Percentiles rank a stretch among this genome's conserved stretches.
These are phyloP conservation scores for Physaria fendleri DNA, from an alignment of 345 rosid genomes.

Conservation along the genomic window DNA sequence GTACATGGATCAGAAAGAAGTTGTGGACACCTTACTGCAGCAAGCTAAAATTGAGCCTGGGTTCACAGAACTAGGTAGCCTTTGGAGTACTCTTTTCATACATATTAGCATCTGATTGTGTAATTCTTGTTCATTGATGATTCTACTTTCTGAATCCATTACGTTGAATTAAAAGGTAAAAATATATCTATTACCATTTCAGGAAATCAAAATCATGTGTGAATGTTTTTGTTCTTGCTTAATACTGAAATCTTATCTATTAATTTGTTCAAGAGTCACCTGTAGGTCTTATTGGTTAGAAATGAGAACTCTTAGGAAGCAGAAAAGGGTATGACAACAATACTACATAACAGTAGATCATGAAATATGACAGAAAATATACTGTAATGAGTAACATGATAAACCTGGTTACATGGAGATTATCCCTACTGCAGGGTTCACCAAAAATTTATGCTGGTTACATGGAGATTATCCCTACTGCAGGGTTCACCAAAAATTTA, in stretches of 20 bases:
- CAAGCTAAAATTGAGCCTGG: constrained; percentile 97
- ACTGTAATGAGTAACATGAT: background rate
- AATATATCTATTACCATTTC: background rate
- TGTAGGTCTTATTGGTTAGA: background rate
- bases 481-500: background rate
- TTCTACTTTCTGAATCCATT: background rate
- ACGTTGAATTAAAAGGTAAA: background rate
- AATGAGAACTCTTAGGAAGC: background rate
- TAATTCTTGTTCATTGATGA: background rate
- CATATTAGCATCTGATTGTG: background rate
- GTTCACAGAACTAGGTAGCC: constrained; percentile 85
- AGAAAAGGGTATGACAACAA: background rate
- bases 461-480: background rate
- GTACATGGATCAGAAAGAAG: constrained; percentile 95
- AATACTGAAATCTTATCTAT: background rate
- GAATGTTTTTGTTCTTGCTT: background rate
- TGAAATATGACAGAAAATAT: background rate
- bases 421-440: background rate
- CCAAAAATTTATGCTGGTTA: background rate
- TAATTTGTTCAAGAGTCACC: background rate
- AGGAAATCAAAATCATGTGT: background rate
- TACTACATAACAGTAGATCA: background rate
- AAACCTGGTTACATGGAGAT: background rate
- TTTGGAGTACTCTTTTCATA: background rate
- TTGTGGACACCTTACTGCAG: constrained; percentile 70